These are phyloP conservation scores for Dunaliella primolecta DNA, from an alignment of 139 green algal genomes.

Conservation along the genomic window DNA sequence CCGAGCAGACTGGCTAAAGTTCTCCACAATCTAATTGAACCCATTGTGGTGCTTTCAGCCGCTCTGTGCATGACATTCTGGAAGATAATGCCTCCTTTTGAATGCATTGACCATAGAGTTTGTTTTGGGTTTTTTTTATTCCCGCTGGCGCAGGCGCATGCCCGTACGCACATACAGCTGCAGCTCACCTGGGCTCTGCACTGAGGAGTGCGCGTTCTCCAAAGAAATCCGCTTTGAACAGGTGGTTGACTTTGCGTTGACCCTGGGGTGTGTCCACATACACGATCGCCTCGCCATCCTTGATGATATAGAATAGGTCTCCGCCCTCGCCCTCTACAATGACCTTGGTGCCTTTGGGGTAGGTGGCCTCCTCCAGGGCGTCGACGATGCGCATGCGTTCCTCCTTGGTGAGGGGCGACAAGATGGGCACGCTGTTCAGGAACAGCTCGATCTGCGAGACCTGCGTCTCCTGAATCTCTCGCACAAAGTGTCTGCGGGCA, in stretches of 20 bases:
- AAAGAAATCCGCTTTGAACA: constrained; percentile 92
- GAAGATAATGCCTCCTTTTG: too few relatives aligned
- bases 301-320: constrained; percentile 94
- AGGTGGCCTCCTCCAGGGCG: constrained; percentile 69
- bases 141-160: too few relatives aligned
- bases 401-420: constrained; percentile 69
- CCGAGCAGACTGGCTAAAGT: too few relatives aligned
- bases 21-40: too few relatives aligned
- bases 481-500: constrained; percentile 65
- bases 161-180: too few relatives aligned
- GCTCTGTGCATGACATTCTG: too few relatives aligned
- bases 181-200: constrained; percentile 62
- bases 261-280: constrained; percentile 59
- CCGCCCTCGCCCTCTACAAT: constrained; percentile 75
- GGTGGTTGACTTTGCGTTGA: constrained; percentile 81
- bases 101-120: too few relatives aligned
- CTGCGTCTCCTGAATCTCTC: constrained; percentile 62
- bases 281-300: constrained; percentile 88
- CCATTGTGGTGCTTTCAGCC: too few relatives aligned
- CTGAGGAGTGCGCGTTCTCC: constrained; percentile 83
- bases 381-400: constrained; percentile 80
- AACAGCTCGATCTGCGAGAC: constrained; percentile 83
- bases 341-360: constrained; percentile 37
- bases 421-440: constrained; percentile 85
- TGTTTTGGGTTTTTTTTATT: too few relatives aligned